Base-by-base conservation (phyloP, 2,329 filamentous ascomycete species). In the Daldinia sp. region DNA sequence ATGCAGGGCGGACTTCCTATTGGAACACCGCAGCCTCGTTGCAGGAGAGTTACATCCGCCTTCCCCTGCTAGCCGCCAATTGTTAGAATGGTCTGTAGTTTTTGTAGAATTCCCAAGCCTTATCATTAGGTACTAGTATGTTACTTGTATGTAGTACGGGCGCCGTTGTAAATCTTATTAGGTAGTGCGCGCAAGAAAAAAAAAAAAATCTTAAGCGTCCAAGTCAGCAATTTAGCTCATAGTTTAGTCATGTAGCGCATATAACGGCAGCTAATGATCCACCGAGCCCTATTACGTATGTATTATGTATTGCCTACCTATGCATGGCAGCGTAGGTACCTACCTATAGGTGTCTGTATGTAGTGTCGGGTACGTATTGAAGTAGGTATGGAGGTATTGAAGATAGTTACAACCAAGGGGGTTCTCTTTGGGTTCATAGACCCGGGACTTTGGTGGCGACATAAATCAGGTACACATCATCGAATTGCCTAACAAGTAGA, bases 1-100 rank as follows among this genome's bases (percentile, higher is more conserved):
- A 66, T 45, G 54, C 63, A 66, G 68, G 68, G 65, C 59, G 70
- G 58, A 39, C 49, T 67, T 69, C 65, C 68, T 65, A 72, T 72
- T 72, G 71, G 70, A 58, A 60, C 47, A 55, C 58, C 23, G 55
- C 34, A 59, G 61, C 52, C 64, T 61, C 55, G 63, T 66, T 63
- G 61, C 64, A 68, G 54, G 37, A 68, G 58, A 67, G 67, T 70
- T 64, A 56, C 67, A 71, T 70, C 51, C 41, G 55, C 59, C 53
- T 61, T 61, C 59, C 61, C 60, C 45, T 60, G 17, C 56, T 58
- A 35, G 19, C 47, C 35, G 57, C 43, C 62, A 63, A 56, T 49
- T 32, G 34, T 29, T 54, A 39, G 57, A 50, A 56, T 32, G 21
- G 21, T 30, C 37, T 23, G 6, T 55, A 34, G 32, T 43, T 37